Evolutionary conservation across 352 stramenopile species (phyloP), one percentile per base, ranked within the genome.

Genomic region (Aphanomyces euteiches): DNA sequence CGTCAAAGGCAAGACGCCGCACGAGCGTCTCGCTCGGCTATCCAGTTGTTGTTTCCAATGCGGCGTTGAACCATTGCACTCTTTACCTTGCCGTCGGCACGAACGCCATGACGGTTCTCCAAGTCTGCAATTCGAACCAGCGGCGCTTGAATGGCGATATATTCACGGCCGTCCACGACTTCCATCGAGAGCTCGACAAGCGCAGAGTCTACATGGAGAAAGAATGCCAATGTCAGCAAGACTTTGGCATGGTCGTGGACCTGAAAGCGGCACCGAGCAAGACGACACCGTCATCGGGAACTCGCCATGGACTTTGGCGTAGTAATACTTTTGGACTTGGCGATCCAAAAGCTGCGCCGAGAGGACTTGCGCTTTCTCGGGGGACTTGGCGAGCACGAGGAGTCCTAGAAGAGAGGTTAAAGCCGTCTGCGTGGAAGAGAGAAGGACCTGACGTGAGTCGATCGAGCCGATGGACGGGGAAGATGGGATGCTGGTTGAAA

Each of bases 401-500:
- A 71, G 47, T 6, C 64, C 64, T 71, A 47, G 28, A 28, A 28
- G 28, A 28, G 28, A 28, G 28, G 28, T 2, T 28, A 7, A 34
- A 5, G 50, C 50, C 7, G 17, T 59, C 15, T 19, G 39, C 15
- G 13, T 36, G 50, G 19, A 59, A 19, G 47, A 7, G 5, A 34
- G 50, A 0, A 7, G 13, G 7, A 39, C 89, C 89, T 8, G 80
- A 90, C 36, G 89, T 96, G 21, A 96, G 74, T 58, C 84, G 76
- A 79, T 96, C 89, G 15, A 96, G 69, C 56, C 89, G 83, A 77
- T 96, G 85, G 45, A 93, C 81, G 38, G 82, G 66, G 39, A 61
- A 66, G 12, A 83, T 57, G 7, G 69, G 63, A 56, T 80, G 57
- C 34, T 68, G 47, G 28, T 65, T 28, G 17, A 80, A 53, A 28